Percentiles rank a stretch among this genome's conserved stretches.
Conservation (phyloP, 2,329 filamentous ascomycete species). For the Phialophora chinensis region DNA sequence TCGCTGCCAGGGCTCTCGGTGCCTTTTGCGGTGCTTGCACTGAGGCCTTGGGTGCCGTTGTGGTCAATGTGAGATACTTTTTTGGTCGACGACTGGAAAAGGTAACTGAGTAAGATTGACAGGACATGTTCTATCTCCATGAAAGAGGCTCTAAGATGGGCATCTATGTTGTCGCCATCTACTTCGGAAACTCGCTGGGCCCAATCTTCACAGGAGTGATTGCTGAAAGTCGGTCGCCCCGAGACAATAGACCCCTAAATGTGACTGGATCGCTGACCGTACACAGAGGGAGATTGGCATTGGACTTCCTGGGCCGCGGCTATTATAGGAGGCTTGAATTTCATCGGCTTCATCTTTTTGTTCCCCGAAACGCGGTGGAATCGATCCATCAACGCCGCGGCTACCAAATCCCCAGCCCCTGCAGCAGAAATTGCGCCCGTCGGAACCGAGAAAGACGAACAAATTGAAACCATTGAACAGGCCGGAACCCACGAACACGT, state of each 20-base stretch:
- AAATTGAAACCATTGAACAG: background rate
- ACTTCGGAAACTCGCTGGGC: slow-evolving; percentile 20
- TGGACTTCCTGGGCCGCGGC: slow-evolving; percentile 19
- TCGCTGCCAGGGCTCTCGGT: slow-evolving; percentile 10
- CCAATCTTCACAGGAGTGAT: slow-evolving; percentile 20
- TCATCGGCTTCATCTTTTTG: slow-evolving; percentile 16
- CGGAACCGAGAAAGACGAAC: background rate
- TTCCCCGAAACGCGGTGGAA: slow-evolving; percentile 17
- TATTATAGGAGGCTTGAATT: slow-evolving; percentile 21
- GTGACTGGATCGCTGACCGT: background rate
- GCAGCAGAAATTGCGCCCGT: no score
- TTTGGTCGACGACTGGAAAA: background rate
- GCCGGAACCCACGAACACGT: background rate
- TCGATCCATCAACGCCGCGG: slow-evolving; percentile 9
- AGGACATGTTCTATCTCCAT: slow-evolving; percentile 27
- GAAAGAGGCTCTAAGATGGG: slow-evolving; percentile 24
- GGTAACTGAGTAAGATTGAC: background rate
- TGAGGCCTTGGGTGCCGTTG: slow-evolving; percentile 18
- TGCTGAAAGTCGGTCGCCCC: slow-evolving; percentile 11
- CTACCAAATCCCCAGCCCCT: background rate
- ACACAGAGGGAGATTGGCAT: slow-evolving; percentile 13
- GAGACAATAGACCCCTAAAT: no score
- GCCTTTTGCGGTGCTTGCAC: slow-evolving; percentile 5
- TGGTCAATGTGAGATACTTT: slow-evolving; percentile 22
- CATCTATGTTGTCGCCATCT: slow-evolving; percentile 15